Percentiles rank a stretch among this genome's conserved stretches.
Conservation (phyloP, 1,284 basidiomycete genomes). For the Cryptococcus sp. region DNA sequence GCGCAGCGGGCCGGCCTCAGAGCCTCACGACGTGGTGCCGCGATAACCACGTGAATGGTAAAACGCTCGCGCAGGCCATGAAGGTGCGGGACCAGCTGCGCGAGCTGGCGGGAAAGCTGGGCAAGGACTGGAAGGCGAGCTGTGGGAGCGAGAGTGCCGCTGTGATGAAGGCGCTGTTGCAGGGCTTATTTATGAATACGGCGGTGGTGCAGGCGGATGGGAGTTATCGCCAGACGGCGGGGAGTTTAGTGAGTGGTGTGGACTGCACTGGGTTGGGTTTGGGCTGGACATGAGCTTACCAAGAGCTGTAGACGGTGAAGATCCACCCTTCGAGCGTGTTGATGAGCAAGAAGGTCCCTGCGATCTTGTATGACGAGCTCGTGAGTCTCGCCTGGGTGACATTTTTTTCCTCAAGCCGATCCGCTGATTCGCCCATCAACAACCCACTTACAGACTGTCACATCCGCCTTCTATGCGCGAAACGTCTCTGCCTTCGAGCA, state of each 20-base stretch:
- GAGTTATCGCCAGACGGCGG: conserved; percentile 76
- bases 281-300: background rate
- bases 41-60: conserved; percentile 77
- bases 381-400: conserved; percentile 58
- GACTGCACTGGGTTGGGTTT: background rate
- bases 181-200: conserved; percentile 74
- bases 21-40: conserved; percentile 71
- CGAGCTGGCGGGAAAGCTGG: conserved; percentile 60
- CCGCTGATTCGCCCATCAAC: too few relatives aligned
- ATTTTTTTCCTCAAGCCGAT: background rate
- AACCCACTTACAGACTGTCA: conserved; percentile 62
- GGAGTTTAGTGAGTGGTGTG: conserved; percentile 62
- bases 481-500: conserved; percentile 76
- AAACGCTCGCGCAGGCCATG: conserved; percentile 75
- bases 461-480: conserved; percentile 78
- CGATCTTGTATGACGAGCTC: conserved; percentile 85
- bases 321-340: conserved; percentile 82
- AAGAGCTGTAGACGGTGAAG: conserved; percentile 62
- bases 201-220: conserved; percentile 78
- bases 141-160: conserved; percentile 61
- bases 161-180: conserved; percentile 64
- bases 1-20: conserved; percentile 3
- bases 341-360: conserved; percentile 71
- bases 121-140: conserved; percentile 60
- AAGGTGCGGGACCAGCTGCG: conserved; percentile 79